Percentiles rank a stretch among this genome's conserved stretches.
phyloP scores from a whole-genome alignment of 805 yeast species.

The Peterozyma toletana region DNA sequence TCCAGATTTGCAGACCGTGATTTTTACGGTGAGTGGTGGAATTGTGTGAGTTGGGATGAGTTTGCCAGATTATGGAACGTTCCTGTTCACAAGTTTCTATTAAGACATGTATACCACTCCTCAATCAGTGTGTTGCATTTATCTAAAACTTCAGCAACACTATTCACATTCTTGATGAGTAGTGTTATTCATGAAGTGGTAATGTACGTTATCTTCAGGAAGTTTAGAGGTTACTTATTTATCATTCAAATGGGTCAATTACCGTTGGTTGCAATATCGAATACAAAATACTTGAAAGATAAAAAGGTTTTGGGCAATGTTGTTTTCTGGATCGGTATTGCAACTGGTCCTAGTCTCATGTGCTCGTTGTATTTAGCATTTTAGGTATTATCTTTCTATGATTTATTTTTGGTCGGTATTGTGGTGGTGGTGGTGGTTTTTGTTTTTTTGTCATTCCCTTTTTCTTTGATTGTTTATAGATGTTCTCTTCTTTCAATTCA shows the following conservation, averaged over 20 bases:
- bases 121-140: slow-evolving; percentile 71
- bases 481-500: too few species aligned
- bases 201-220: slow-evolving; percentile 82
- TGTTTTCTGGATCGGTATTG: slow-evolving; percentile 87
- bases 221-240: slow-evolving; percentile 73
- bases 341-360: slow-evolving; percentile 83
- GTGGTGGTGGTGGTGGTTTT: too few species aligned
- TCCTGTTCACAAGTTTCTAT: slow-evolving; percentile 84
- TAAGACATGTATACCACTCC: slow-evolving; percentile 92
- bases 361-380: slow-evolving; percentile 79
- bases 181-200: slow-evolving; percentile 84
- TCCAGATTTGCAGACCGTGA: slow-evolving; percentile 84
- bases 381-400: slow-evolving; percentile 19
- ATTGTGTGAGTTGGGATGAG: slow-evolving; percentile 87
- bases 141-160: slow-evolving; percentile 60
- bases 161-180: slow-evolving; percentile 73
- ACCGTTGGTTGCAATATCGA: slow-evolving; percentile 64
- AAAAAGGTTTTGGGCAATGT: slow-evolving; percentile 64
- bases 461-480: too few species aligned
- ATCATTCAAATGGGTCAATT: slow-evolving; percentile 81
- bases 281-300: slow-evolving; percentile 48
- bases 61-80: slow-evolving; percentile 91
- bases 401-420: too few species aligned
- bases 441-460: too few species aligned
- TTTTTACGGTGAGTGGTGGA: slow-evolving; percentile 98